phyloP scores from a whole-genome alignment of 768 basidiomycete species.

The Boletus patriciae region DNA sequence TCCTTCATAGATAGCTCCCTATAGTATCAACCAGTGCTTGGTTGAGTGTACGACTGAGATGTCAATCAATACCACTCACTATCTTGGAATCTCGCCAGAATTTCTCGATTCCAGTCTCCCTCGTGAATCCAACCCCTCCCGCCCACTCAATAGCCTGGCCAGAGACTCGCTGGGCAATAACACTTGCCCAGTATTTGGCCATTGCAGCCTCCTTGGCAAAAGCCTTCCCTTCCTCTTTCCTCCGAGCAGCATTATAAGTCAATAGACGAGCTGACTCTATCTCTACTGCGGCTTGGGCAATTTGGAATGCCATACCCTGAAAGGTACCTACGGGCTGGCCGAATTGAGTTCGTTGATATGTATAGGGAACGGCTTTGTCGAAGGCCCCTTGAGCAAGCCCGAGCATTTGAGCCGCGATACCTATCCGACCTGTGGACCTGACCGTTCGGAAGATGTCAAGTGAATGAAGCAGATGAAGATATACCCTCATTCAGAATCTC shows the following conservation, averaged over 20 bases:
- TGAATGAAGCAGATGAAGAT: not conserved
- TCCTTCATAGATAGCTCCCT: slow-evolving; percentile 92
- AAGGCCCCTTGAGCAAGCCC: slow-evolving; percentile 98
- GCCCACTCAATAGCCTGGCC: slow-evolving; percentile 96
- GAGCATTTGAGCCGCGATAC: slow-evolving; percentile 98
- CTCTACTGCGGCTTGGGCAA: slow-evolving; percentile 85
- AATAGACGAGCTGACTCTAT: slow-evolving; percentile 88
- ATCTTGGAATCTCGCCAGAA: slow-evolving; percentile 97
- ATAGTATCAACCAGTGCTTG: slow-evolving; percentile 6
- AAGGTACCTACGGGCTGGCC: slow-evolving; percentile 91
- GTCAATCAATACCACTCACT: slow-evolving; percentile 45
- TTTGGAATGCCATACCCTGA: slow-evolving; percentile 96
- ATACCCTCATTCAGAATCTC: slow-evolving; percentile 92
- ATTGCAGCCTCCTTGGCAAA: slow-evolving; percentile 97
- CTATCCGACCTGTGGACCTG: slow-evolving; percentile 67
- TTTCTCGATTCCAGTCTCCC: slow-evolving; percentile 96
- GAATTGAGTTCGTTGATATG: slow-evolving; percentile 92
- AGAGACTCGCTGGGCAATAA: slow-evolving; percentile 84
- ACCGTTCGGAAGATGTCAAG: not conserved
- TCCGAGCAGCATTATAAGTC: slow-evolving; percentile 94
- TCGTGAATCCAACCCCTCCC: slow-evolving; percentile 88
- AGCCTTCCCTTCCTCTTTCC: slow-evolving; percentile 83
- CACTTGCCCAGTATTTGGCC: slow-evolving; percentile 93
- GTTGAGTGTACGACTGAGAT: not conserved
- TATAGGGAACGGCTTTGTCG: slow-evolving; percentile 92